Conservation (phyloP, 345 rosid genomes). For the Salix udensis region DNA sequence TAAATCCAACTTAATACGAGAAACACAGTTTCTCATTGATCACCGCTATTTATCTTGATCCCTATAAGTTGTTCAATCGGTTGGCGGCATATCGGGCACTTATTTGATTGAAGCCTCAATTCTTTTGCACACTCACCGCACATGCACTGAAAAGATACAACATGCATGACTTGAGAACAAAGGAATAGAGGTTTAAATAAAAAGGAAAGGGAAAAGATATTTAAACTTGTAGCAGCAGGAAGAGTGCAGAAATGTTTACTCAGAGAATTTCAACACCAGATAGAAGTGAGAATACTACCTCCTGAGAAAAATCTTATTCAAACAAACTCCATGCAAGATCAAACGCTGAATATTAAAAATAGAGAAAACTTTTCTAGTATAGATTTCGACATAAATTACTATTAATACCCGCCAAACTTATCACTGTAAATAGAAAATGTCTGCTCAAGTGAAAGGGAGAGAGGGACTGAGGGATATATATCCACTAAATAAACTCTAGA, state of each 20-base stretch:
- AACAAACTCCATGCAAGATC: background rate
- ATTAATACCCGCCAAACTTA: too few species aligned
- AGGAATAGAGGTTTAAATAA: background rate
- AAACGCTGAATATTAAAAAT: background rate
- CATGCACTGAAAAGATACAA: conserved; percentile 56
- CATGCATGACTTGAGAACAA: conserved; percentile 9
- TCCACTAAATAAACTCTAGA: background rate
- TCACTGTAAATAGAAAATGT: background rate
- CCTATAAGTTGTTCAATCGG: conserved; percentile 68
- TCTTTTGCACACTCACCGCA: conserved; percentile 78
- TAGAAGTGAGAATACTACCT: background rate
- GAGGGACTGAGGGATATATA: background rate
- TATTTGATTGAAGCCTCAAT: conserved; percentile 73
- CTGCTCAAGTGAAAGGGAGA: background rate
- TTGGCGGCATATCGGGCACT: conserved; percentile 90
- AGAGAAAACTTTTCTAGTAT: background rate
- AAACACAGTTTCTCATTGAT: conserved; percentile 37
- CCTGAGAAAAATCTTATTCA: background rate
- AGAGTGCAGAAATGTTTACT: background rate
- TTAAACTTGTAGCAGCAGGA: background rate
- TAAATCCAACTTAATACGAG: conserved; percentile 23
- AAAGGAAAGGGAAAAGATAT: background rate
- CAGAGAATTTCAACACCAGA: background rate
- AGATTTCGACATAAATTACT: background rate
- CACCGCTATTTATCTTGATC: conserved; percentile 57